These are phyloP conservation scores for Lachancea sp. DNA, from an alignment of 805 yeast species.

Conservation along the genomic window DNA sequence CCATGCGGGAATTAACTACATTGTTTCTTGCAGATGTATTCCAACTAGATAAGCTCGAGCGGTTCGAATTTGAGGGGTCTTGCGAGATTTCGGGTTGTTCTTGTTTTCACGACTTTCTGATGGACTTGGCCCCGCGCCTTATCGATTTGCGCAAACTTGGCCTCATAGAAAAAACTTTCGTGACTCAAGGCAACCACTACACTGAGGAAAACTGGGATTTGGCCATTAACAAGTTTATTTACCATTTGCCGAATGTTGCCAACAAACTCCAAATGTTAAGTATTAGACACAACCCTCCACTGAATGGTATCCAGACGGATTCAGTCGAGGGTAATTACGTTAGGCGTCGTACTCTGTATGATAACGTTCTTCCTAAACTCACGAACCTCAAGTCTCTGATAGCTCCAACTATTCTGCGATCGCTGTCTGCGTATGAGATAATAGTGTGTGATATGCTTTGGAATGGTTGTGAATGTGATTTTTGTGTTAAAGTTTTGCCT, in stretches of 20 bases:
- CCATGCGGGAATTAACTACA: conserved; percentile 29
- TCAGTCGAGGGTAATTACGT: conserved; percentile 71
- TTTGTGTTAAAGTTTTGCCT: conserved; percentile 46
- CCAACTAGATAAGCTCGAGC: conserved; percentile 30
- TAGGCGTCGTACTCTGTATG: conserved; percentile 50
- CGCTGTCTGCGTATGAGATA: conserved; percentile 63
- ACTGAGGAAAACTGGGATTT: conserved; percentile 52
- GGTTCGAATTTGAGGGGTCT: conserved; percentile 48
- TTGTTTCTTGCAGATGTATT: conserved; percentile 30
- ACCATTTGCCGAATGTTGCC: conserved; percentile 30
- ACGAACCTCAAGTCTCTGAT: conserved; percentile 39
- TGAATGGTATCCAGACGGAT: conserved; percentile 50
- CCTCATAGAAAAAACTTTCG: conserved; percentile 33
- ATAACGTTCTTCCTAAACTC: conserved; percentile 42
- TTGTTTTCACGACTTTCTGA: conserved; percentile 41
- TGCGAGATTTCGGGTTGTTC: conserved; percentile 43
- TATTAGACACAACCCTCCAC: conserved; percentile 54
- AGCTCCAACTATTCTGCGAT: conserved; percentile 54
- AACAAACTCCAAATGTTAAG: conserved; percentile 37
- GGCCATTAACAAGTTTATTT: conserved; percentile 38
- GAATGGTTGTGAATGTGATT: conserved; percentile 68
- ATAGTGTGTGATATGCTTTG: conserved; percentile 62
- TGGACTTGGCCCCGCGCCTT: conserved; percentile 34
- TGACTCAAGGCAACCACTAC: conserved; percentile 36
- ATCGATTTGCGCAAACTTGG: conserved; percentile 22